Evolutionary conservation across 129 eudicot genomes (phyloP).

Genomic region (Mikania micrantha): DNA sequence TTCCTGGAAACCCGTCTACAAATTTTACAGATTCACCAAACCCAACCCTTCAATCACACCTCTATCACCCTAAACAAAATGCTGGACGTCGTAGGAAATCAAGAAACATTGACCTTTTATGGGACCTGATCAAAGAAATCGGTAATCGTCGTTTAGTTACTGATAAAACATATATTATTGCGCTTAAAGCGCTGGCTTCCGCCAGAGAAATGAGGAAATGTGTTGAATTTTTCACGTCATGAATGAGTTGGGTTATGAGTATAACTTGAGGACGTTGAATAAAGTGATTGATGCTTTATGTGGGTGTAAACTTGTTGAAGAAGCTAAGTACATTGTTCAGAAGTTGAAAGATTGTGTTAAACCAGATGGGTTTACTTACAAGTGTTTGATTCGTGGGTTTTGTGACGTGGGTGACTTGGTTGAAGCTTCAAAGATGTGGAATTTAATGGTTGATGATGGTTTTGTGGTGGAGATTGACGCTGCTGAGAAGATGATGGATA

Average conservation of each 20-base stretch:
- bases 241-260: conserved; percentile 62
- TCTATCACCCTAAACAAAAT: conserved; percentile 62
- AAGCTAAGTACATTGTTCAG: conserved; percentile 57
- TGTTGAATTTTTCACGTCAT: conserved; percentile 67
- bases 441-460: conserved; percentile 75
- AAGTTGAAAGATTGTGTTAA: conserved; percentile 57
- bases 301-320: conserved; percentile 51
- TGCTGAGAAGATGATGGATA: conserved; percentile 61
- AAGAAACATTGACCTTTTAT: conserved; percentile 66
- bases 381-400: conserved; percentile 68
- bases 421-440: conserved; percentile 82
- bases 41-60: conserved; percentile 58
- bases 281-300: conserved; percentile 49
- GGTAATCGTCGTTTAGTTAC: conserved; percentile 36
- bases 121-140: conserved; percentile 45
- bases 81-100: conserved; percentile 67
- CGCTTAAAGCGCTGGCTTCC: conserved; percentile 48
- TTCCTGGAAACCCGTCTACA: conserved; percentile 85
- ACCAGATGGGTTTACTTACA: conserved; percentile 59
- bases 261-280: conserved; percentile 49
- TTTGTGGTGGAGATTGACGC: conserved; percentile 39
- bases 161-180: conserved; percentile 47
- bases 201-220: conserved; percentile 84
- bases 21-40: conserved; percentile 44
- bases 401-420: conserved; percentile 72